These are phyloP conservation scores for Backusella tarrabulga DNA, from an alignment of 192 early-diverging fungal genomes.

Conservation along the genomic window DNA sequence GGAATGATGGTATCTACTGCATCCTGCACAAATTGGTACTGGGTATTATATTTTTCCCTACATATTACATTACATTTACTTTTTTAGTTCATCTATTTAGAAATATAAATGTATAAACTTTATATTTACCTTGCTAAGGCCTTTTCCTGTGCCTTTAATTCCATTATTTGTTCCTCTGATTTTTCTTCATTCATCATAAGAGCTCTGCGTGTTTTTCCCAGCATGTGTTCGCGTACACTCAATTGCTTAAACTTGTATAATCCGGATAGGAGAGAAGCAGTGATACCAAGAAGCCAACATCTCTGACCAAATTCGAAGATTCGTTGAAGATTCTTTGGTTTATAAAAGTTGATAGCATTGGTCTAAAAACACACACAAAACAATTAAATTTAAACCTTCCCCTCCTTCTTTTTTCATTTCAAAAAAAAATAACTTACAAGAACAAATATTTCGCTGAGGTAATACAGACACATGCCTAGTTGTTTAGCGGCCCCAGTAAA, in stretches of 20 bases:
- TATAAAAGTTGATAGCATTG: conserved; percentile 24
- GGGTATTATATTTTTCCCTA: conserved; percentile 56
- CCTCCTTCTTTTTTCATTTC: neutral
- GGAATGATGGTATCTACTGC: conserved; percentile 70
- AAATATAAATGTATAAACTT: neutral
- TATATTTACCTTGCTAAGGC: conserved; percentile 40
- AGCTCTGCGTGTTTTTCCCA: conserved; percentile 22
- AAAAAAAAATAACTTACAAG: neutral
- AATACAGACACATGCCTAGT: conserved; percentile 58
- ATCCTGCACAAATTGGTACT: conserved; percentile 61
- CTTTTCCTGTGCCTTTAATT: conserved; percentile 38
- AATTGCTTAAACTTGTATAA: conserved; percentile 65
- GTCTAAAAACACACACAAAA: neutral
- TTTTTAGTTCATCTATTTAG: neutral
- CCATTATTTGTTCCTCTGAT: conserved; percentile 20
- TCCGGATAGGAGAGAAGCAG: conserved; percentile 58
- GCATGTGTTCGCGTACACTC: conserved; percentile 40
- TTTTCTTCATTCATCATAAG: conserved; percentile 21
- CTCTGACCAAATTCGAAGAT: conserved; percentile 55
- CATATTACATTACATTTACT: neutral
- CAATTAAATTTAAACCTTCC: neutral
- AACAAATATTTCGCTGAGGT: conserved; percentile 27
- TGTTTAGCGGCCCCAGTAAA: conserved; percentile 53
- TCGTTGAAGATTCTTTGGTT: conserved; percentile 51
- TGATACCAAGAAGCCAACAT: conserved; percentile 70